Base-by-base conservation (phyloP, 2,329 filamentous ascomycete genomes). In the Furcasterigmium sp. region DNA sequence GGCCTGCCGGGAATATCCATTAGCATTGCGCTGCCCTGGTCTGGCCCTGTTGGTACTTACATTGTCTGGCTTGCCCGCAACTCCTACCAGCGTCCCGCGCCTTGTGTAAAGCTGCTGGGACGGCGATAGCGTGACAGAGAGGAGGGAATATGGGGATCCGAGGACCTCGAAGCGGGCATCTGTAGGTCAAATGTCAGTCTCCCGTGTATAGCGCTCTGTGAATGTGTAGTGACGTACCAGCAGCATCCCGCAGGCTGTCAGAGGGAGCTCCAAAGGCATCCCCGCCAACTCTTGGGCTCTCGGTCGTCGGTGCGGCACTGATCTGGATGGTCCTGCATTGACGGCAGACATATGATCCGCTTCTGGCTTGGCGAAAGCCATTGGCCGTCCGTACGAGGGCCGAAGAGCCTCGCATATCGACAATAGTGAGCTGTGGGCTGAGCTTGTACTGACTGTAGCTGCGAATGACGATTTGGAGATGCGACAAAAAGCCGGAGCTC, bases 121-220 rank as follows among this genome's bases (percentile, higher is more conserved):
- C 34, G 93, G 87, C 28, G 93, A 94, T 41, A 98, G 79, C 8
- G 85, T 88, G 51, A 95, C 91, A 18, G 91, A 96, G 54, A 98
- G 83, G 51, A 98, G 81, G 43, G 93, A 97, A 65, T 93, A 93
- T 2, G 91, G 90, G 19, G 87, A 80, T 49, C 93, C 93, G 51
- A 98, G 73, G 38, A 97, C 89, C 65, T 97, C 89, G 64, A 98
- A 98, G 45, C 84, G 83, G 43, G 93, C 93, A 77, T 97, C 93
- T 96, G 54, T 8, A 17, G 2, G 26, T n/a, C n/a, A n/a, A n/a
- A n/a, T n/a, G n/a, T n/a, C n/a, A n/a, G n/a, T n/a, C n/a, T n/a
- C n/a, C n/a, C n/a, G n/a, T n/a, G n/a, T n/a, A n/a, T n/a, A n/a
- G n/a, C n/a, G n/a, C n/a, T n/a, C n/a, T n/a, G n/a, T n/a, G n/a